Evolutionary conservation across 352 stramenopile species (phyloP).

Genomic region (Globisporangium orthogonon): DNA sequence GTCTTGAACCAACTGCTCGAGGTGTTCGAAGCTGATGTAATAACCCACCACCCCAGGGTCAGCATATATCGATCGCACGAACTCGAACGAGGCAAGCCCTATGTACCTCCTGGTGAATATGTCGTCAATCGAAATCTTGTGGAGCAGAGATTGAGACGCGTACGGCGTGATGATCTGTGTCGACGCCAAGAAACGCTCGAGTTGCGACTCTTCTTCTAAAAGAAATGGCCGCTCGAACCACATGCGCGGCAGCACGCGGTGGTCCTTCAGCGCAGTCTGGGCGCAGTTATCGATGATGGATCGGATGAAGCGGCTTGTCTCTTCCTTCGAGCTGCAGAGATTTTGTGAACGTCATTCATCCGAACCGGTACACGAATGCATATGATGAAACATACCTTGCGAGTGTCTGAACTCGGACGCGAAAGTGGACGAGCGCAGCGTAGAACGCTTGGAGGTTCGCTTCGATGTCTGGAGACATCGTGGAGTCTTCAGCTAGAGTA

Average conservation of each 20-base stretch:
- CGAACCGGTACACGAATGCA: neutral
- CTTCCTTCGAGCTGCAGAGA: constrained; percentile 22
- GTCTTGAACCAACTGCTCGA: constrained; percentile 30
- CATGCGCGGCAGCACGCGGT: constrained; percentile 48
- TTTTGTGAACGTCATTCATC: neutral
- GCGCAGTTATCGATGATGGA: constrained; percentile 49
- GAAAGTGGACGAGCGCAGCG: constrained; percentile 58
- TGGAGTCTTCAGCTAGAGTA: constrained; percentile 12
- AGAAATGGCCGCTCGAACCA: constrained; percentile 74
- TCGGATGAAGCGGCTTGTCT: constrained; percentile 32
- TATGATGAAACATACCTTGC: constrained; percentile 19
- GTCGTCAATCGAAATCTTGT: constrained; percentile 57
- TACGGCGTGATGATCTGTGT: constrained; percentile 56
- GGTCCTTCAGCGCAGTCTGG: constrained; percentile 27
- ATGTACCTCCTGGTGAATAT: constrained; percentile 37
- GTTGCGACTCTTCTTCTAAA: constrained; percentile 69
- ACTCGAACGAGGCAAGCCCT: neutral
- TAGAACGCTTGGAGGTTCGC: constrained; percentile 31
- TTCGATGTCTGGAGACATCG: constrained; percentile 5
- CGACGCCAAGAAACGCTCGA: constrained; percentile 66
- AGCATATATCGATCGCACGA: neutral
- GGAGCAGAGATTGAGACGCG: constrained; percentile 59
- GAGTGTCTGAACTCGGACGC: constrained; percentile 37
- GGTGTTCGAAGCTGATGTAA: constrained; percentile 23
- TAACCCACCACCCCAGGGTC: neutral